Evolutionary conservation across 2,329 filamentous ascomycete genomes (phyloP).

Genomic region (Chaetomium strumarium): DNA sequence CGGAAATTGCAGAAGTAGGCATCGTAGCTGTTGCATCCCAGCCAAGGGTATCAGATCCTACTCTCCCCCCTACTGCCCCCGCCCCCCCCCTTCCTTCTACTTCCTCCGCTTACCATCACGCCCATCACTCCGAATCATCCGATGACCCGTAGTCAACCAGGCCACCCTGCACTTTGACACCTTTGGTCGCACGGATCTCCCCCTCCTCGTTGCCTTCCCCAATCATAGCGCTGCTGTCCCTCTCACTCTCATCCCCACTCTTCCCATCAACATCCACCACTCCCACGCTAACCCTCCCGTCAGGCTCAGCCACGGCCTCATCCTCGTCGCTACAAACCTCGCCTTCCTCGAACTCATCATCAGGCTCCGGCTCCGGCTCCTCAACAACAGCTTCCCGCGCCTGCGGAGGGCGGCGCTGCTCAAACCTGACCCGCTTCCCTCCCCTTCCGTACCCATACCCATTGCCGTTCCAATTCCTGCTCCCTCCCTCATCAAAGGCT

Average conservation of each 20-base stretch:
- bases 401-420: neutral
- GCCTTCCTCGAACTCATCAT: slow-evolving; percentile 21
- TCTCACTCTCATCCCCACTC: neutral
- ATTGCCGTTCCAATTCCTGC: neutral
- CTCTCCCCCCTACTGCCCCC: too few species aligned
- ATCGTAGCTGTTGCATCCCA: neutral
- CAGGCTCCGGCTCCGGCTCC: neutral
- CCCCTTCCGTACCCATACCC: slow-evolving; percentile 8
- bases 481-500: neutral
- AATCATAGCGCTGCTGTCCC: neutral
- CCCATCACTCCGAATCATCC: slow-evolving; percentile 13
- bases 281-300: neutral
- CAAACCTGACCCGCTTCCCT: slow-evolving; percentile 10
- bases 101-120: neutral
- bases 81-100: too few species aligned
- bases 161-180: neutral
- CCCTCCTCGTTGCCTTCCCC: neutral
- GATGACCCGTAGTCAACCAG: slow-evolving; percentile 18
- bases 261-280: neutral
- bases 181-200: neutral
- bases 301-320: slow-evolving; percentile 4
- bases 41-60: neutral
- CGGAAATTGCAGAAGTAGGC: too few species aligned
- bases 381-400: neutral
- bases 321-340: slow-evolving; percentile 24